Evolutionary conservation across 164 flowering plant genomes (phyloP).

Genomic region (Vitis labrusca): DNA sequence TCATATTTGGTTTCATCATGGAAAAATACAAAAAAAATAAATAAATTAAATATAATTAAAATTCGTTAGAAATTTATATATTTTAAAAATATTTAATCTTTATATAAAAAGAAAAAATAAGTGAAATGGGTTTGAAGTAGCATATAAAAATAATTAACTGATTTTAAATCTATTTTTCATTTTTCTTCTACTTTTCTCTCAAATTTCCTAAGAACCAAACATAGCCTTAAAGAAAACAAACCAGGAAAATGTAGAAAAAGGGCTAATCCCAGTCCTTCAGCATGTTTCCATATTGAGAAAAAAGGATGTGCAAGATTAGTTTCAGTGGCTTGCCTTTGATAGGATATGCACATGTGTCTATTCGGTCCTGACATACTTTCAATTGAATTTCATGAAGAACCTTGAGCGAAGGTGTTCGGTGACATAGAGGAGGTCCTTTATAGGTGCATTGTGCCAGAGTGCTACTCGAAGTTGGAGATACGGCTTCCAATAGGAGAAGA

Average conservation of each 20-base stretch:
- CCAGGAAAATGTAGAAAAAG: slow-evolving; percentile 8
- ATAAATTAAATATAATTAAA: too few species aligned
- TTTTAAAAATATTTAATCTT: too few species aligned
- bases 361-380: slow-evolving; percentile 20
- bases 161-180: too few species aligned
- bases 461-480: slow-evolving; percentile 22
- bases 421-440: slow-evolving; percentile 16
- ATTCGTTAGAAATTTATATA: too few species aligned
- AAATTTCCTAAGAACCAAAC: too few species aligned
- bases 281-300: slow-evolving; percentile 7
- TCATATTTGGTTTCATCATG: too few species aligned
- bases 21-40: too few species aligned
- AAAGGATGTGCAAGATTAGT: slow-evolving; percentile 27
- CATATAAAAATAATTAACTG: too few species aligned
- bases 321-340: slow-evolving; percentile 30
- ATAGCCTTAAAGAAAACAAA: neutral
- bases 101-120: too few species aligned
- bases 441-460: slow-evolving; percentile 19
- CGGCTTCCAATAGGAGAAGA: slow-evolving; percentile 18
- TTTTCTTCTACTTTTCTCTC: too few species aligned
- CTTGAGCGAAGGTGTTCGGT: slow-evolving; percentile 20
- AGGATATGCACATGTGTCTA: neutral
- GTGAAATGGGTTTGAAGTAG: too few species aligned
- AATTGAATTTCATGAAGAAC: slow-evolving; percentile 15
- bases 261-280: slow-evolving; percentile 23